phyloP scores from a whole-genome alignment of 352 stramenopile genomes.

The Pythium sukuiense region DNA sequence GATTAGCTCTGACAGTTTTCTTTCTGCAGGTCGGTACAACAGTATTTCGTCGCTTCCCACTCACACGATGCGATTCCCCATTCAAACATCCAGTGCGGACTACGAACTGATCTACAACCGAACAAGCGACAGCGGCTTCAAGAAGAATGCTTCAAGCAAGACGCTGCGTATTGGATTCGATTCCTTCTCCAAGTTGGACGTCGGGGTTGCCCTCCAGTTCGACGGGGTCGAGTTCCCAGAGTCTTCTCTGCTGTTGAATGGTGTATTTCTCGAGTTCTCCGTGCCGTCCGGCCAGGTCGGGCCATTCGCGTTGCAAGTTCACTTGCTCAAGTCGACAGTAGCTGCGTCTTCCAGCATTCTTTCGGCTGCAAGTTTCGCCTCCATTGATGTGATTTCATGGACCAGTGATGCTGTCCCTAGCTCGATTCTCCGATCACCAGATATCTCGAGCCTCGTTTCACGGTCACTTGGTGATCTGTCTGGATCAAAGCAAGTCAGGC shows the following conservation, averaged over 20 bases:
- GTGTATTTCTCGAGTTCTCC: slow-evolving; percentile 35
- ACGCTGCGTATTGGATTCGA: slow-evolving; percentile 37
- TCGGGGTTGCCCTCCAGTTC: slow-evolving; percentile 30
- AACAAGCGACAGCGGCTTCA: slow-evolving; percentile 5
- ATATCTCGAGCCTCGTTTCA: slow-evolving; percentile 26
- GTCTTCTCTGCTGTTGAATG: slow-evolving; percentile 25
- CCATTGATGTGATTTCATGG: slow-evolving; percentile 34
- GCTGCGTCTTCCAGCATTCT: not conserved
- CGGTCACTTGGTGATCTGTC: slow-evolving; percentile 15
- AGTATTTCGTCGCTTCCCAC: slow-evolving; percentile 10
- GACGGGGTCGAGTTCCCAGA: slow-evolving; percentile 31
- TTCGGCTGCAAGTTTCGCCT: slow-evolving; percentile 27
- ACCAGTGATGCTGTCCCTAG: slow-evolving; percentile 2
- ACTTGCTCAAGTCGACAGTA: slow-evolving; percentile 24
- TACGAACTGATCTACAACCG: slow-evolving; percentile 29
- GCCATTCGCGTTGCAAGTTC: slow-evolving; percentile 43
- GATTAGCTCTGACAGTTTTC: not conserved
- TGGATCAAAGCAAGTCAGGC: not conserved
- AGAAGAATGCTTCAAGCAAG: slow-evolving; percentile 16
- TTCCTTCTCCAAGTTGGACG: slow-evolving; percentile 25
- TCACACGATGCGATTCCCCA: slow-evolving; percentile 20
- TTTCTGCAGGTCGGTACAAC: slow-evolving; percentile 9
- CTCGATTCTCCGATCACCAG: slow-evolving; percentile 35
- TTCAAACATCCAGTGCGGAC: slow-evolving; percentile 20
- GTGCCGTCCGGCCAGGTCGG: slow-evolving; percentile 44